Evolutionary conservation across 2,329 filamentous ascomycete genomes (phyloP).

Genomic region (Trichoderma aggressivum): DNA sequence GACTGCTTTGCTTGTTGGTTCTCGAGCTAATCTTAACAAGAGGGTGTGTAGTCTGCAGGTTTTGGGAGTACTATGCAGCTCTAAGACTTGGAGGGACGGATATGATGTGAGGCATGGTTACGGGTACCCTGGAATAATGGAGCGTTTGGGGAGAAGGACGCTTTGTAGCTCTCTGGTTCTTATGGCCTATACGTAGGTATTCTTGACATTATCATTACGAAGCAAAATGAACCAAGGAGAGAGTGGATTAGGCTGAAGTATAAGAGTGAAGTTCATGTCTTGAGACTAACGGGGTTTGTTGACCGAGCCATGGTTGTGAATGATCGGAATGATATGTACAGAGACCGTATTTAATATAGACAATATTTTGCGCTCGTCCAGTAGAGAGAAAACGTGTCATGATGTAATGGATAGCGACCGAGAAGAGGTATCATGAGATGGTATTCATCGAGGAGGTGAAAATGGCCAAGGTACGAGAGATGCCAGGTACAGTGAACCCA

Average conservation of each 20-base stretch:
- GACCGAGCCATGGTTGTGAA: neutral
- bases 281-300: neutral
- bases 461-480: neutral
- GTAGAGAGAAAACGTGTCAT: neutral
- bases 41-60: neutral
- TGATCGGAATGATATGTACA: too few relatives aligned
- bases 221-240: neutral
- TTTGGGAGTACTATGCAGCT: neutral
- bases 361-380: neutral
- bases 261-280: rapidly evolving
- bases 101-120: neutral
- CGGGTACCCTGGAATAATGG: neutral
- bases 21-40: neutral
- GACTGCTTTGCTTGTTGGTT: neutral
- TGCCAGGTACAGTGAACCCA: neutral
- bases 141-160: neutral
- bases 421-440: neutral
- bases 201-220: neutral
- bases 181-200: neutral
- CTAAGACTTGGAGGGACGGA: neutral
- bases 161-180: neutral
- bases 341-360: too few relatives aligned
- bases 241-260: neutral
- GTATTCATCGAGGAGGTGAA: neutral
- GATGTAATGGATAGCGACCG: neutral